Conservation (phyloP, 2,329 filamentous ascomycete genomes). For the Daldinia eschscholtzii region DNA sequence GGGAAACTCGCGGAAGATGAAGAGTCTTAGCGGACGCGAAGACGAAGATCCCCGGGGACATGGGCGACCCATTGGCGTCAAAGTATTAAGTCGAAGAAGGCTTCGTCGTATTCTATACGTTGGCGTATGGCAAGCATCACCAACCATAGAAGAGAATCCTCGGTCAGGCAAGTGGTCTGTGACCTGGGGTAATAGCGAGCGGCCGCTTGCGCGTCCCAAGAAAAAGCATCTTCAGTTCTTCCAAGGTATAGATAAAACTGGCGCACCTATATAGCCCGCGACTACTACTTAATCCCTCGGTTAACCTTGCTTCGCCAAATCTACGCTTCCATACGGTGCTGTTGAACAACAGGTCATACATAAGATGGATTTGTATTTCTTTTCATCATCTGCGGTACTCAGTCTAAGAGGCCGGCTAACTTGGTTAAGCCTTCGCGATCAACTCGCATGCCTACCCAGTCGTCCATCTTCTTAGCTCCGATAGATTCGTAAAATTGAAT, state of each 20-base stretch:
- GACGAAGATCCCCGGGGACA: conserved; percentile 55
- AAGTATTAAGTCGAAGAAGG: conserved; percentile 56
- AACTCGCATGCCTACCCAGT: conserved; percentile 82
- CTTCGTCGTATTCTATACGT: conserved; percentile 62
- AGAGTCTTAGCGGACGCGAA: conserved; percentile 54
- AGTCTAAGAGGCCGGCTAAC: conserved; percentile 64
- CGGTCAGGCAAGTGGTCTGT: conserved; percentile 51
- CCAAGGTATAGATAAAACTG: conserved; percentile 56
- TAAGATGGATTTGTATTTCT: neutral
- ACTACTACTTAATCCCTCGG: neutral
- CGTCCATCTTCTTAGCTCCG: conserved; percentile 74
- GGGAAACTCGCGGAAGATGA: conserved; percentile 52
- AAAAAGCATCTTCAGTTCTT: conserved; percentile 61
- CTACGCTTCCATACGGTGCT: neutral
- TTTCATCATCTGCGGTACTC: conserved; percentile 1
- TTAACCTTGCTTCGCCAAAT: neutral
- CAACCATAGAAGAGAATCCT: conserved; percentile 55
- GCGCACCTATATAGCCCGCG: conserved; percentile 32
- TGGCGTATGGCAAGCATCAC: conserved; percentile 48
- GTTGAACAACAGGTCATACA: neutral
- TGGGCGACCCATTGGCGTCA: conserved; percentile 52
- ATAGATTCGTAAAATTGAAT: conserved; percentile 85
- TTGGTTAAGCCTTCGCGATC: conserved; percentile 74
- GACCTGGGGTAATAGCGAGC: conserved; percentile 60
- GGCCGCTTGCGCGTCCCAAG: conserved; percentile 50